phyloP scores from a whole-genome alignment of 2,329 filamentous ascomycete species.

The Lithohypha guttulata region DNA sequence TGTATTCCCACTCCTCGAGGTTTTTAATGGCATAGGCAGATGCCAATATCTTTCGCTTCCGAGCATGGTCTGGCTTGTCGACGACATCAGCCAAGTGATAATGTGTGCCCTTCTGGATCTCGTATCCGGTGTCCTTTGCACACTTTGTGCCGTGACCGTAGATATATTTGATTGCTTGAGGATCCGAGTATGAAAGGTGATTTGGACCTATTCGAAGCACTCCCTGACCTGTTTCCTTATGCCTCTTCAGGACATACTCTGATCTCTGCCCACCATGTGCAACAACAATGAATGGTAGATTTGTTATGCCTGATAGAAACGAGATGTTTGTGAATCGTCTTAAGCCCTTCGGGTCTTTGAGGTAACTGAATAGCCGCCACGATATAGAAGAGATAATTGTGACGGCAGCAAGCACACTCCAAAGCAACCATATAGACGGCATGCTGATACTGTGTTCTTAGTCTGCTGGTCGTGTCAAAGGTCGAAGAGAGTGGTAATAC shows the following conservation, averaged over 20 bases:
- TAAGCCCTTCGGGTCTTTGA: slow-evolving; percentile 39
- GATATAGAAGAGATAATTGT: slow-evolving; percentile 1
- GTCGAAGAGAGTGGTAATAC: no score
- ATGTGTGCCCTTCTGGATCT: slow-evolving; percentile 24
- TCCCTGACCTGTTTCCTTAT: slow-evolving; percentile 4
- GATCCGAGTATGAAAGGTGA: slow-evolving; percentile 7
- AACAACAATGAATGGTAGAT: slow-evolving; percentile 29
- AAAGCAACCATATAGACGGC: slow-evolving; percentile 3
- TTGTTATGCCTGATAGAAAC: slow-evolving; percentile 35
- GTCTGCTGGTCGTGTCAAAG: no score
- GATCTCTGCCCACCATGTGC: slow-evolving; percentile 21
- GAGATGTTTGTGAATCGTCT: slow-evolving; percentile 38
- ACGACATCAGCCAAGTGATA: slow-evolving; percentile 30
- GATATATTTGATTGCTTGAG: slow-evolving; percentile 19
- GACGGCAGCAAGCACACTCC: background rate
- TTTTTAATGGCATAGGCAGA: slow-evolving; percentile 32
- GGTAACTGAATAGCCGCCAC: slow-evolving; percentile 27
- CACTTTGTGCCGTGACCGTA: slow-evolving; percentile 30
- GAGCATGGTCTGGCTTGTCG: slow-evolving; percentile 29
- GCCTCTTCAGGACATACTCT: slow-evolving; percentile 8
- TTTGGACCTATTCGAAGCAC: slow-evolving; percentile 7
- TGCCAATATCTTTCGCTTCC: slow-evolving; percentile 31
- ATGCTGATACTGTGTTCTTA: slow-evolving; percentile 3
- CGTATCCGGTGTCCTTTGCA: slow-evolving; percentile 28
- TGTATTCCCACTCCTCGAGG: slow-evolving; percentile 32